Evolutionary conservation across 2,329 filamentous ascomycete species (phyloP), one percentile per base, ranked within the genome.

Genomic region (Nothopassalora personata): DNA sequence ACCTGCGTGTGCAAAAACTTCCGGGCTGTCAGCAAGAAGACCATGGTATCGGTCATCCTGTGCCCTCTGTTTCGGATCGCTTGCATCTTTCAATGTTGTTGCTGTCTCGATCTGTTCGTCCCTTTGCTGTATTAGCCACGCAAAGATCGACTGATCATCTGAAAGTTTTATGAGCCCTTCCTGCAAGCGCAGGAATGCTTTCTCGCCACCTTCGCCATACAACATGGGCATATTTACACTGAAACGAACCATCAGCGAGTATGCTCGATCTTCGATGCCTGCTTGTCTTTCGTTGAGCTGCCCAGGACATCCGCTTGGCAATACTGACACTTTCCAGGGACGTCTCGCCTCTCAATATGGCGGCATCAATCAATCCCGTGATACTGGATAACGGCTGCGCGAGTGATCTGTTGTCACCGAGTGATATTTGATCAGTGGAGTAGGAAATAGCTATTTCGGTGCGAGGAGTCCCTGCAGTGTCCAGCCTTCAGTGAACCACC

Each of bases 341-440:
- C 50, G 33, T 27, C 5, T 46, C 47, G 9, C 52, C 56, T 36
- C 50, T 27, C 18, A 58, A 34, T 30, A 58, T 51, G 5, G 46
- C 33, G 6, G 27, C 27, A 11, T 54, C 49, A 36, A 74, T 73
- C 3, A n/a, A n/a, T n/a, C 66, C 60, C 6, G 73, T 74, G 19
- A 70, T 63, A 27, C 55, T 31, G 2, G 65, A 61, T 15, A 72
- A 45, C 19, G 48, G 45, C 39, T 50, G 33, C 8, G 47, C 56
- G 13, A 65, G 56, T 7, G 43, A 58, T 18, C 34, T 50, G 18
- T 59, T 61, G 39, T 49, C 56, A 33, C 60, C 60, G 11, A 61
- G 28, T 1, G 36, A 36, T 2, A 28, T n/a, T 46, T 51, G 54
- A 3, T 55, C 46, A 3, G 11, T 31, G 10, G 48, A 51, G 28